Evolutionary conservation across 768 basidiomycete genomes (phyloP).

Genomic region (Dictyophora rubrovolvata): DNA sequence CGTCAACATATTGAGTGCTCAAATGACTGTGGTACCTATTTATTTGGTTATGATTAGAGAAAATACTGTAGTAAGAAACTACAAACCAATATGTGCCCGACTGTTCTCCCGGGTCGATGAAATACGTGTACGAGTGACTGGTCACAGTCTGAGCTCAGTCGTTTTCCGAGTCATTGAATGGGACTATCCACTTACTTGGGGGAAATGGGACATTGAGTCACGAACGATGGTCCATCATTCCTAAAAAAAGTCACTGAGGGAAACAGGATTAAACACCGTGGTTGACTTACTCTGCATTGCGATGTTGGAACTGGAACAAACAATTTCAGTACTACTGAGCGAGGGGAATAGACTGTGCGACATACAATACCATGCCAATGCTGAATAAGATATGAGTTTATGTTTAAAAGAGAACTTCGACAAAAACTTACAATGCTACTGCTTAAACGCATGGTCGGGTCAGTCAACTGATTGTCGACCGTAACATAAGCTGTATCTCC

Average conservation of each 20-base stretch:
- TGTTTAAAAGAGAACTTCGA: not conserved
- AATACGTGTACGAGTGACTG: slow-evolving; percentile 18
- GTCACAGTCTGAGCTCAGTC: no score
- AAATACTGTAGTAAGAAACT: not conserved
- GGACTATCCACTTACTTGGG: slow-evolving; percentile 12
- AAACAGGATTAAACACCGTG: not conserved
- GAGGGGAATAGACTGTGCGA: not conserved
- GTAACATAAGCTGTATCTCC: slow-evolving; percentile 28
- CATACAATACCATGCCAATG: slow-evolving; percentile 8
- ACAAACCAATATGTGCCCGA: slow-evolving; percentile 35
- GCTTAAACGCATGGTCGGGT: slow-evolving; percentile 35
- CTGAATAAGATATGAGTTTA: not conserved
- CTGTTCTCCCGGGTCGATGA: slow-evolving; percentile 24
- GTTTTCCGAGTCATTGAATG: no score
- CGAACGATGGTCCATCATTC: slow-evolving; percentile 20
- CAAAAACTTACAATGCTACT: slow-evolving; percentile 39
- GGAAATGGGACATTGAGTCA: slow-evolving; percentile 29
- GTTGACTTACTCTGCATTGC: not conserved
- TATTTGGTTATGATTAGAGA: not conserved
- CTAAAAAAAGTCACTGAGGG: not conserved
- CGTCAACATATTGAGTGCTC: slow-evolving; percentile 24
- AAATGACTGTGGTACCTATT: slow-evolving; percentile 12
- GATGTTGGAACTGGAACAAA: slow-evolving; percentile 1
- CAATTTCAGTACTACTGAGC: not conserved
- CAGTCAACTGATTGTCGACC: slow-evolving; percentile 34